Base-by-base conservation (phyloP, 1,284 basidiomycete genomes). In the Boletus smithii region DNA sequence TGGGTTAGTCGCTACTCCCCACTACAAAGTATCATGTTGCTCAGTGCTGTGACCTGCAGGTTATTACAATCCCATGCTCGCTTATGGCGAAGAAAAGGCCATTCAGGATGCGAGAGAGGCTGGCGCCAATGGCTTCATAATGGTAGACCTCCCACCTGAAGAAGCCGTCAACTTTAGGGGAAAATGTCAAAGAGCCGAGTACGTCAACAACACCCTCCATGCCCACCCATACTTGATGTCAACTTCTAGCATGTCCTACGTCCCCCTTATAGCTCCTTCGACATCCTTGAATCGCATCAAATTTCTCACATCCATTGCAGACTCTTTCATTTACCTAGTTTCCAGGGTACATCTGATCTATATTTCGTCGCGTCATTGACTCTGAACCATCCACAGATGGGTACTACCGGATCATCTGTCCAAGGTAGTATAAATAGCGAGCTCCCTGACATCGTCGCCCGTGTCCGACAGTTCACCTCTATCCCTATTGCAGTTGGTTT, bases 71-170 rank as follows among this genome's bases (percentile, higher is more conserved):
- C 95, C 97, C 8, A 70, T 98, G 34, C 76, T 99, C 43, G 91
- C 95, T 0, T 95, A 98, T 64, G 94, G 93, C 9, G 97, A 99
- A 70, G 88, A 95, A 57, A 88, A 83, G 65, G 90, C 95, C 2
- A 93, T 98, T 38, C 77, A 83, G 45, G 94, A 97, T 65, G 95
- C 94, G 5, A 78, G 72, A 44, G 82, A 84, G 45, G 91, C 92
- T 20, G 95, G 95, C 26, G 97, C 91, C 1, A 98, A 97, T 68
- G 97, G 95, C 6, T 99, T 95, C 68, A 95, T 99, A 62, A 82
- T 99, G 68, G 94, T 98, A 36, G 97, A 99, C 69, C 80, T 99
- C 18, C 97, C 97, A 17, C 95, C 97, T 5, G 95, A 98, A 72
- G 97, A 99, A 71, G 95, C 95, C 16, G 72, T 91, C 55, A 73